These are phyloP conservation scores for Grosmannia penicillata DNA, from an alignment of 2,329 filamentous ascomycete species.

Conservation along the genomic window DNA sequence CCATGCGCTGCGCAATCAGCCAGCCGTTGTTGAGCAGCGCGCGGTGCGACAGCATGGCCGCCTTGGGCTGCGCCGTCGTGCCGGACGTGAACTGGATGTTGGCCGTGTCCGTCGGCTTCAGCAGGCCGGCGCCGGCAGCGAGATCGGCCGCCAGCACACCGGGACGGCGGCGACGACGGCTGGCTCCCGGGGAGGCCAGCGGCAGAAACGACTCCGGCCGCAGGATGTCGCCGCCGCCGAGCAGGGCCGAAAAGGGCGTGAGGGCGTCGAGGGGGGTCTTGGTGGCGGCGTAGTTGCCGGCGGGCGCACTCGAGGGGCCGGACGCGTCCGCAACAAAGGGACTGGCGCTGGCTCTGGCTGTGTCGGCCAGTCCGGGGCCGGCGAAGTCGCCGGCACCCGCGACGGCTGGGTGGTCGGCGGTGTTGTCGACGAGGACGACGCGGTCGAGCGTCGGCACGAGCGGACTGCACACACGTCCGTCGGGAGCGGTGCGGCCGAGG, in stretches of 20 bases:
- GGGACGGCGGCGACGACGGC: not conserved
- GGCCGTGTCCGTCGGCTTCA: slow-evolving; percentile 54
- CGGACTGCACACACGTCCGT: slow-evolving; percentile 22
- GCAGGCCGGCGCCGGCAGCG: slow-evolving; percentile 27
- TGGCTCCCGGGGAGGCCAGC: slow-evolving; percentile 1
- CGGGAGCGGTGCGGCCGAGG: slow-evolving; percentile 16
- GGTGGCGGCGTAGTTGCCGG: slow-evolving; percentile 10
- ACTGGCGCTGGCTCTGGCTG: no score
- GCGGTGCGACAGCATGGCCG: slow-evolving; percentile 72
- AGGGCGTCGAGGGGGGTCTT: slow-evolving; percentile 19
- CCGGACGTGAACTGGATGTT: slow-evolving; percentile 97
- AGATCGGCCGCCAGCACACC: slow-evolving; percentile 15
- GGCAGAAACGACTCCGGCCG: no score
- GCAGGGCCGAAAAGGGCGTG: slow-evolving; percentile 29
- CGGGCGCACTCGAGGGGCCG: no score
- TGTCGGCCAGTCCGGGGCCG: no score
- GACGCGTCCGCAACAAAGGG: no score
- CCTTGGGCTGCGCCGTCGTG: slow-evolving; percentile 85
- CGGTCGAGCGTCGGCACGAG: slow-evolving; percentile 53
- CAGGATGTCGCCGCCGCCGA: slow-evolving; percentile 4
- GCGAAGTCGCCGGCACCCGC: slow-evolving; percentile 21
- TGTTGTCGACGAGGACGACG: slow-evolving; percentile 71
- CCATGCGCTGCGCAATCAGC: slow-evolving; percentile 75
- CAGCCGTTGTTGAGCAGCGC: slow-evolving; percentile 88
- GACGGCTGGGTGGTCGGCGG: slow-evolving; percentile 28